Base-by-base conservation (phyloP, 2,329 filamentous ascomycete species). In the Cryphonectria japonica region DNA sequence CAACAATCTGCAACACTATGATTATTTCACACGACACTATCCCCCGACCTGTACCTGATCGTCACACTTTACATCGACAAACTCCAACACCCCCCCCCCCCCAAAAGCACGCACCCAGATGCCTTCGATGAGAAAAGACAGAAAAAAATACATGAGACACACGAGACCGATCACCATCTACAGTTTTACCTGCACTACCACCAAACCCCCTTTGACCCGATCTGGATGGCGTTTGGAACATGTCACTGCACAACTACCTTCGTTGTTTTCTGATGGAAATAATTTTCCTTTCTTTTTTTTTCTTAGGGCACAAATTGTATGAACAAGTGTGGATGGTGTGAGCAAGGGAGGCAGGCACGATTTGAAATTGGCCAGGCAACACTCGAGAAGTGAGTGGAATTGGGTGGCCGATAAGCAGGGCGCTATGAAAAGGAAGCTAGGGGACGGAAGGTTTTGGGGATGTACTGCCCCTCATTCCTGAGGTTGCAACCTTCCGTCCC, bases 401-500 rank as follows among this genome's bases (percentile, higher is more conserved):
- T 59, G 9, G 19, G 34, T 3, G 14, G 57, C 32, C 29, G 57
- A 34, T 60, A 29, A 32, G 32, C 46, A n/a, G 2, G 46, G 46
- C 16, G 8, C 16, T 26, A 2, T 11, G 29, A 9, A 59, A 8
- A 37, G 29, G 22, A 59, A n/a, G 65, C 22, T 29, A 22, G 50
- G 16, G 39, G 50, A 5, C 34, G 39, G 63, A 34, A 29, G 29
- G 59, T 60, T 61, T 34, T 29, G 16, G 52, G 63, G 32, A 34
- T 41, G 19, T 14, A n/a, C 16, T 72, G 70, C 70, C 70, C 70
- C 70, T 72, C 70, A 67, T 70, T 39, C 46, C 41, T 34, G 29
- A 16, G 59, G 41, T 67, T 64, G 68, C 59, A 64, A 37, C 65
- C 54, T 59, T 52, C 46, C 61, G 39, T 29, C 43, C 46, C 13